A percentile compares a stretch with the other conserved stretches of the same genome.
Conservation (phyloP, 805 yeast species). For the Saccharomycopsis guyanensis region DNA sequence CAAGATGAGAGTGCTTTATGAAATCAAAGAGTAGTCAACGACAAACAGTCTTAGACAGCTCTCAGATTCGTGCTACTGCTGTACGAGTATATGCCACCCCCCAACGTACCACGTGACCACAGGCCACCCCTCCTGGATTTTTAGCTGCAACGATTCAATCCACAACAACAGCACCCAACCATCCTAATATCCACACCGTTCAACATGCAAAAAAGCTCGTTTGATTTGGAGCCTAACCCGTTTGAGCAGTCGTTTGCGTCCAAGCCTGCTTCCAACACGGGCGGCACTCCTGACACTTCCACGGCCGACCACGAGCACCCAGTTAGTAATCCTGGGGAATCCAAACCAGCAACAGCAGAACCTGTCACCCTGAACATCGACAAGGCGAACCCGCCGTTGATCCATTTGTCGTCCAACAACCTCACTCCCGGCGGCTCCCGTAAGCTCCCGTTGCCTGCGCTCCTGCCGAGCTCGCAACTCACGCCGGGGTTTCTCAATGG, state of each 20-base stretch:
- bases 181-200: too few relatives aligned
- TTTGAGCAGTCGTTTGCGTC: slow-evolving; percentile 14
- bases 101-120: too few relatives aligned
- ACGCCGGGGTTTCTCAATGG: slow-evolving; percentile 4
- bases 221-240: slow-evolving; percentile 77
- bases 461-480: neutral
- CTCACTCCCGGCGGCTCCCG: slow-evolving; percentile 54
- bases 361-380: slow-evolving; percentile 22
- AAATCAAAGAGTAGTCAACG: too few relatives aligned
- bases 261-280: slow-evolving; percentile 12
- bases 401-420: slow-evolving; percentile 38
- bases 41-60: too few relatives aligned
- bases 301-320: slow-evolving; percentile 12
- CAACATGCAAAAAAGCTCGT: slow-evolving; percentile 28
- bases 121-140: too few relatives aligned
- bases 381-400: slow-evolving; percentile 24
- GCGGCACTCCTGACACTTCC: slow-evolving; percentile 4
- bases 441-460: slow-evolving; percentile 40
- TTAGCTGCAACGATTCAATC: too few relatives aligned
- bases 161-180: neutral
- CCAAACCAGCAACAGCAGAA: slow-evolving; percentile 20
- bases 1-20: too few relatives aligned
- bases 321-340: slow-evolving; percentile 16
- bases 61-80: too few relatives aligned
- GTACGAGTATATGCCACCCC: too few relatives aligned